Evolutionary conservation across 768 basidiomycete species (phyloP).

Genomic region (Dioszegia hungarica): DNA sequence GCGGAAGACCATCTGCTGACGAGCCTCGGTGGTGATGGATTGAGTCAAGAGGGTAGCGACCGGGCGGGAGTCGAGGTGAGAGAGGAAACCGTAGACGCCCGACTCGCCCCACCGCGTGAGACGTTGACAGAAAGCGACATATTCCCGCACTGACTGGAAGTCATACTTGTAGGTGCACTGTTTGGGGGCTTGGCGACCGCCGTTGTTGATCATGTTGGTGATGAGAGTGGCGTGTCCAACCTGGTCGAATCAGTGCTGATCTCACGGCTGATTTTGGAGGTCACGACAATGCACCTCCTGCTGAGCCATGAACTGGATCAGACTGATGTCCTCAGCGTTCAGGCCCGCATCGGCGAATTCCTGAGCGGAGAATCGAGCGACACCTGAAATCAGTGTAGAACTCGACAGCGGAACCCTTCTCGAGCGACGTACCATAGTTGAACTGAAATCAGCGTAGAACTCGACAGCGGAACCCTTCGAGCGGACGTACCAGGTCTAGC

Average conservation of each 20-base stretch:
- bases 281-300: no score
- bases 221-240: constrained; percentile 60
- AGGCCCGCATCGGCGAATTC: constrained; percentile 61
- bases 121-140: constrained; percentile 60
- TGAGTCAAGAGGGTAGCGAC: constrained; percentile 57
- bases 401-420: no score
- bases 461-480: no score
- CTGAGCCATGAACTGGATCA: constrained; percentile 60
- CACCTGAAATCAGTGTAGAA: constrained; percentile 44
- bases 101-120: constrained; percentile 56
- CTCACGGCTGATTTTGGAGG: no score
- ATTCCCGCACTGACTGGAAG: constrained; percentile 54
- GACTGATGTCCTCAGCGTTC: constrained; percentile 55
- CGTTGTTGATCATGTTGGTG: constrained; percentile 54
- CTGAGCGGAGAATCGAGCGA: constrained; percentile 55
- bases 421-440: constrained; percentile 13
- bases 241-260: no score
- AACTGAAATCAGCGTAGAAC: constrained; percentile 30
- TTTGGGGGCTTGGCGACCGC: constrained; percentile 36
- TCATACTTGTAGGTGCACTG: constrained; percentile 59
- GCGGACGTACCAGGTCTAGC: constrained; percentile 23
- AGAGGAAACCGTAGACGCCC: constrained; percentile 63
- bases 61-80: constrained; percentile 60
- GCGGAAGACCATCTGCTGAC: constrained; percentile 61
- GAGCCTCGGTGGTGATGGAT: constrained; percentile 60